Base-by-base conservation (phyloP, 257 asterid species). In the Misopates orontium region DNA sequence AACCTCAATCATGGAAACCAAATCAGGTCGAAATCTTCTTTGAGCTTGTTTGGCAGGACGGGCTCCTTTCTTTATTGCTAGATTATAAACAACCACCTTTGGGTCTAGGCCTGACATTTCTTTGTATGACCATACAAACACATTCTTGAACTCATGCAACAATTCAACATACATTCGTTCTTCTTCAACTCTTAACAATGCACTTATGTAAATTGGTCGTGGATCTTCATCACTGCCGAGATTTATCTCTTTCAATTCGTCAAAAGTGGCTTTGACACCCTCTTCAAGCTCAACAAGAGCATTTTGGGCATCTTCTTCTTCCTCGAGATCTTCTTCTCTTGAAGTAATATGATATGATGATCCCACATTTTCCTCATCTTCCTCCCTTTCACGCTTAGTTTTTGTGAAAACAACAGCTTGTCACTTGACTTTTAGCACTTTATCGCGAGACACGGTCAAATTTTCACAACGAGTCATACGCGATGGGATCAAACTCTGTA, bases 71-170 rank as follows among this genome's bases (percentile, higher is more conserved):
- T n/a, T n/a, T n/a, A n/a, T n/a, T 0, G 51, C 28, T 10, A 54
- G 13, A 11, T 53, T 48, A 28, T 62, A 57, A 1, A 28, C 52
- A 0, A 19, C 54, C 0, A 70, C 69, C 5, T 70, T 70, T 2
- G 66, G 70, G 8, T 62, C 42, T 10, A 71, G 10, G 0, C 70
- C 50, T 0, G 64, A 53, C 52, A 71, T 71, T 47, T 71, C 60
- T n/a, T 71, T 47, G 20, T 45, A 62, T 0, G 70, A 51, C 56
- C 69, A 70, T 16, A 23, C 56, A 40, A 69, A 60, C 0, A 69
- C 17, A 7, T 50, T 55, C 6, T 15, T n/a, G 4, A 50, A 70
- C 6, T 70, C 75, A 4, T 14, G 31, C 4, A 61, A 17, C 0
- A 60, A 5, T 1, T 17, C 9, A 5, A 50, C 13, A 5, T 50